Base-by-base conservation (phyloP, 1,139 yeast species). In the Saccharomyces uvarum region DNA sequence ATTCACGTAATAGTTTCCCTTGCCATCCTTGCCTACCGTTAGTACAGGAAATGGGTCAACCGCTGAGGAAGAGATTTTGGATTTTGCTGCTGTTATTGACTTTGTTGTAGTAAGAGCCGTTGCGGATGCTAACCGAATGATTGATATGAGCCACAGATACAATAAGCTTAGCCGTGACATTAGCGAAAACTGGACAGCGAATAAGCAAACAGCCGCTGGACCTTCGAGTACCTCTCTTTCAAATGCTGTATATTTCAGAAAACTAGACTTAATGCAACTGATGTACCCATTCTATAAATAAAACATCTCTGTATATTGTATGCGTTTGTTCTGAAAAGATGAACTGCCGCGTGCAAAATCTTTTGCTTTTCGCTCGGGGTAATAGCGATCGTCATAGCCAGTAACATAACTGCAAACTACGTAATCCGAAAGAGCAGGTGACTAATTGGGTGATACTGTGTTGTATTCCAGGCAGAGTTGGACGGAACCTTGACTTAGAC, bases 1-100 rank as follows among this genome's bases (percentile, higher is more conserved):
- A 28, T 70, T 66, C 19, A 72, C 71, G 53, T 73, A 75, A 55
- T 64, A 72, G 28, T 60, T 48, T 4, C 63, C 60, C 8, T 51
- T 49, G 2, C 31, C 27, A 54, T 61, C 63, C 47, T 58, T 61
- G 7, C 70, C 69, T 9, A 69, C 58, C 8, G 53, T 47, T 13
- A 65, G 26, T 8, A 57, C 57, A 1, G 69, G 68, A 26, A 59
- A 58, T 28, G 42, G 54, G 1, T 21, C 46, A 41, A 11, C 44
- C 21, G 21, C 19, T 3, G n/a, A 16, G 5, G 21, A 38, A 38
- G 44, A 38, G 6, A n/a, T 16, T 38, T 16, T 16, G 24, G 24
- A 38, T 6, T 38, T 38, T 38, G 44, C 44, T 38, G 24, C 19
- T 16, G 44, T 38, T 16, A 21, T 38, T 38, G 24, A 9, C 9